A percentile compares a stretch with the other conserved stretches of the same genome.
These are phyloP conservation scores for Scedosporium apiospermum DNA, from an alignment of 2,329 filamentous ascomycete genomes.

Conservation along the genomic window DNA sequence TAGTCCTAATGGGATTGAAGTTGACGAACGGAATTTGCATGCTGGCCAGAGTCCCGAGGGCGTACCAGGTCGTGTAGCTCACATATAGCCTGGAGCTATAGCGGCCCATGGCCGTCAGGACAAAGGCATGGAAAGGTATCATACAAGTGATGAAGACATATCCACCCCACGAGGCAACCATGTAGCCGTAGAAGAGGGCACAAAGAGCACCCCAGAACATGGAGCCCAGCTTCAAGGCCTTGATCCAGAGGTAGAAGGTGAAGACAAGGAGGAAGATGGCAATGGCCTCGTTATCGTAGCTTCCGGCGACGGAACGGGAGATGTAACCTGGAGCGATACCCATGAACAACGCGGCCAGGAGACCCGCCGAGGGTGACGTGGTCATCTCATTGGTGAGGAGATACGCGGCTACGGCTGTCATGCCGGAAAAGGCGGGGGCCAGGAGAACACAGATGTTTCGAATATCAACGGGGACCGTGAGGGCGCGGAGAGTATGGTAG, in stretches of 20 bases:
- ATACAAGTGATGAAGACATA: conserved; percentile 99
- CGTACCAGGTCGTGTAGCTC: conserved; percentile 97
- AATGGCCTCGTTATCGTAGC: conserved; percentile 99
- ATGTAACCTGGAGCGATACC: conserved; percentile 97
- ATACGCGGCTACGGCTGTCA: conserved; percentile 89
- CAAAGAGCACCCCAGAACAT: conserved; percentile 94
- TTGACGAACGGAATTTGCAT: conserved; percentile 99
- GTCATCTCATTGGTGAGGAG: conserved; percentile 97
- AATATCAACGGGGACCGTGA: conserved; percentile 92
- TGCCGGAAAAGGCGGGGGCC: conserved; percentile 84
- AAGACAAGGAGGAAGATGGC: conserved; percentile 97
- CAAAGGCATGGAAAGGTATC: conserved; percentile 87
- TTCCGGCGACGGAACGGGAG: conserved; percentile 92
- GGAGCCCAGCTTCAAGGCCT: conserved; percentile 91
- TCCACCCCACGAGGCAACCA: conserved; percentile 99
- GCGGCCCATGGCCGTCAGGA: conserved; percentile 90
- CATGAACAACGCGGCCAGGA: conserved; percentile 93
- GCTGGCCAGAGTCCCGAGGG: conserved; percentile 86
- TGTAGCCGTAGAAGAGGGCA: conserved; percentile 97
- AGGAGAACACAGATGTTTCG: conserved; percentile 97
- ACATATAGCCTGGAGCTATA: conserved; percentile 93
- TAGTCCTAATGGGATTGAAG: conserved; percentile 91
- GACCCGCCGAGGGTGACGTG: conserved; percentile 84
- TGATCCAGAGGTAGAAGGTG: conserved; percentile 99
- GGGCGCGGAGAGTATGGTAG: conserved; percentile 82